Evolutionary conservation across 2,329 filamentous ascomycete genomes (phyloP).

Genomic region (Madurella mycetomatis): DNA sequence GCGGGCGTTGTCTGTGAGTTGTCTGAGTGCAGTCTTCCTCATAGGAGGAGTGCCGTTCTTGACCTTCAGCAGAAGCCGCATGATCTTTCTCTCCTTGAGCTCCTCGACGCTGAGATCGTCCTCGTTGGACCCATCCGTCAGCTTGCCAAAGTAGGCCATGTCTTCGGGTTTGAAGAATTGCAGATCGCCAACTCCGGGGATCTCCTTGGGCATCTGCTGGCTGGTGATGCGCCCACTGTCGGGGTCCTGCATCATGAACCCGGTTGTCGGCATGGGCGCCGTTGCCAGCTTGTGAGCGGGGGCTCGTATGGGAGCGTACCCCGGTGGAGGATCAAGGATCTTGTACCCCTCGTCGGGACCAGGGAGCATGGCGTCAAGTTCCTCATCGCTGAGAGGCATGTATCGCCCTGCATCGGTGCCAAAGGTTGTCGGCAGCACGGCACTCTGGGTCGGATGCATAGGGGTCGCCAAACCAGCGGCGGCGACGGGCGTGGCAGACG

Average conservation of each 20-base stretch:
- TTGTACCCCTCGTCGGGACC: conserved; percentile 88
- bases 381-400: conserved; percentile 82
- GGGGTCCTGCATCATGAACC: conserved; percentile 97
- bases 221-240: conserved; percentile 77
- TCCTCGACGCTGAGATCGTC: conserved; percentile 90
- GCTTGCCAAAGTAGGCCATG: conserved; percentile 97
- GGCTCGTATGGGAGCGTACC: conserved; percentile 79
- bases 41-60: conserved; percentile 99
- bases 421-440: conserved; percentile 55
- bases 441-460: conserved; percentile 63
- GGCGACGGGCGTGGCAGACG: conserved; percentile 71
- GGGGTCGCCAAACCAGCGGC: conserved; percentile 72
- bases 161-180: conserved; percentile 99
- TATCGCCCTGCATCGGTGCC: conserved; percentile 80
- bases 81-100: conserved; percentile 96
- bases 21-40: conserved; percentile 95
- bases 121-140: conserved; percentile 91
- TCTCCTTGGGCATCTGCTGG: conserved; percentile 90
- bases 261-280: conserved; percentile 69
- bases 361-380: conserved; percentile 86
- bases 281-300: conserved; percentile 70
- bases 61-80: conserved; percentile 93
- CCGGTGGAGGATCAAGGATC: conserved; percentile 81
- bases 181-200: conserved; percentile 90
- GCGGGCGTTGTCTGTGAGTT: conserved; percentile 94